Percentiles rank a stretch among this genome's conserved stretches.
Evolutionary conservation across 345 rosid genomes (phyloP).

Genomic region (Melastoma malabathricum): DNA sequence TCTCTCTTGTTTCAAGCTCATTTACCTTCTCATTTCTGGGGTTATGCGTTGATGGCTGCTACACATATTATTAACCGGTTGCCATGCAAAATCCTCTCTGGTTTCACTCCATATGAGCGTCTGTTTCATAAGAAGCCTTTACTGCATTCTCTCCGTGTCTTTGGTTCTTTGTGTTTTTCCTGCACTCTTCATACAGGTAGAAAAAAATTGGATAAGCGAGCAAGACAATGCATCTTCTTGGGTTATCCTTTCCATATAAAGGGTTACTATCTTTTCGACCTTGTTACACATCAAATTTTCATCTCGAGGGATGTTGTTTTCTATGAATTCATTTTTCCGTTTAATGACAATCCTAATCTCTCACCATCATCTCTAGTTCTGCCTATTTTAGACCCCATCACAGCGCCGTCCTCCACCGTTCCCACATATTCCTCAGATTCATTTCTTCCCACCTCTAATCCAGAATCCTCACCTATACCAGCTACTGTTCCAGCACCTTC

Average conservation of each 20-base stretch:
- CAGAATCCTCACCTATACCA: too few relatives aligned
- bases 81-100: not conserved
- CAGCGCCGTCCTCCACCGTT: too few relatives aligned
- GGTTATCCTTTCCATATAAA: not conserved
- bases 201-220: not conserved
- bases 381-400: too few relatives aligned
- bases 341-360: too few relatives aligned
- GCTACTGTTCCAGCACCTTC: too few relatives aligned
- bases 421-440: too few relatives aligned
- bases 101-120: not conserved
- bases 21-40: not conserved
- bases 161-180: conserved; percentile 2
- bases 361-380: not conserved
- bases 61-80: not conserved
- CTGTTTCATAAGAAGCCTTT: not conserved
- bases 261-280: not conserved
- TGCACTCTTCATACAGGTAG: too few relatives aligned
- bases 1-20: not conserved
- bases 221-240: not conserved
- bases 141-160: not conserved
- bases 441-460: too few relatives aligned
- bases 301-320: not conserved
- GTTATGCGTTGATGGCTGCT: not conserved
- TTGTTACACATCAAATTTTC: not conserved
- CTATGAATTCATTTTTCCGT: too few relatives aligned